Evolutionary conservation across 768 basidiomycete genomes (phyloP), one percentile per base, ranked within the genome.

Genomic region (Tubosaeta sp.): DNA sequence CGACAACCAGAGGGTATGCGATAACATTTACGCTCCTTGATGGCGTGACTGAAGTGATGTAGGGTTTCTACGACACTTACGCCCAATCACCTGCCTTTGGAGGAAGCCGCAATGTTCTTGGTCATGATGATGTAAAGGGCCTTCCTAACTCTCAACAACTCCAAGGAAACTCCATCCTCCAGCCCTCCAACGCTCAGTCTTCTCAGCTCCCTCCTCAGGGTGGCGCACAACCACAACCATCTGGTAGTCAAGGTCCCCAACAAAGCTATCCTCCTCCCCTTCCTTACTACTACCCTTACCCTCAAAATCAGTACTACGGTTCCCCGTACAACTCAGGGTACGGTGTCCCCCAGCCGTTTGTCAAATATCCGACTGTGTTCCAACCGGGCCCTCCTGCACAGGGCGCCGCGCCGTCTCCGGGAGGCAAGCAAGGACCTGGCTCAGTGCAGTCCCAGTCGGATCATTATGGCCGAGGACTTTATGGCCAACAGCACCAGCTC

Each of bases 41-140:
- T 10, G 38, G 5, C 45, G 52, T 37, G 37, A 49, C 58, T 57
- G 32, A 57, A 61, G 48, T 67, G 59, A 58, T 43, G 37, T 57
- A 87, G 85, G 81, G 81, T 58, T 88, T 89, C 71, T 91, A 91
- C 62, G 88, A 91, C 41, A 80, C 82, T 9, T 90, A 91, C 62
- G 70, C 67, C 43, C 87, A 83, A 58, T 85, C 79, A 48, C 72
- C 76, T 39, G 78, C 74, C 29, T 91, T 91, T 57, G 78, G 79
- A 32, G 80, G 78, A 26, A 67, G 59, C 52, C 79, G 89, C 17
- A 82, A 76, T 54, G 78, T 78, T 22, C 74, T 90, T 8, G 78
- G 79, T 33, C 88, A 89, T 43, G 89, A 91, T 35, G 89, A 91
- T 47, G 77, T 84, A 57, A 91, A 91, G 66, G 81, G 81, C 38